Conservation (phyloP, 2,329 filamentous ascomycete species). For the Nemania diffusa region DNA sequence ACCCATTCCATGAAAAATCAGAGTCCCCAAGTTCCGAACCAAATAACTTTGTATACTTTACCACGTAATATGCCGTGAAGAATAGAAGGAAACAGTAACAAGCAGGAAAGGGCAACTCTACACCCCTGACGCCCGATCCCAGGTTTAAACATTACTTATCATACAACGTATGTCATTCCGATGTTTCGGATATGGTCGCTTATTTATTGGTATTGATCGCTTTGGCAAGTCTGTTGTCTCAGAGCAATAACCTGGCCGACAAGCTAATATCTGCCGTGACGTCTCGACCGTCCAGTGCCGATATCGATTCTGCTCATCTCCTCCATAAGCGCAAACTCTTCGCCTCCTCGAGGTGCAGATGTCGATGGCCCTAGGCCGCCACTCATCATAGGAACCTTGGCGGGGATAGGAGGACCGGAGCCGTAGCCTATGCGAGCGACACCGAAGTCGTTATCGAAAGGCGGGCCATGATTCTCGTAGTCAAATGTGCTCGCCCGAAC, state of each 20-base stretch:
- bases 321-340: slow-evolving; percentile 71
- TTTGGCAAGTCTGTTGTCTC: slow-evolving; percentile 1
- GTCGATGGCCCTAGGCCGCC: slow-evolving; percentile 47
- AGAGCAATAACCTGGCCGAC: not conserved
- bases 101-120: slow-evolving; percentile 3
- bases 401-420: slow-evolving; percentile 70
- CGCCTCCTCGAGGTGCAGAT: slow-evolving; percentile 50
- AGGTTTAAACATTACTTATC: slow-evolving; percentile 37
- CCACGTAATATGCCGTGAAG: slow-evolving; percentile 18
- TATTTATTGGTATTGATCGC: slow-evolving; percentile 16
- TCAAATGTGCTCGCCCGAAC: slow-evolving; percentile 64
- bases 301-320: slow-evolving; percentile 77
- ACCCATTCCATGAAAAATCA: slow-evolving; percentile 6
- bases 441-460: slow-evolving; percentile 49
- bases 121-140: not conserved
- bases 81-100: not conserved
- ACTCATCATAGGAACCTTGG: slow-evolving; percentile 72
- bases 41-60: slow-evolving; percentile 26
- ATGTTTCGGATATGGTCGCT: slow-evolving; percentile 9
- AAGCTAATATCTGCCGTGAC: slow-evolving; percentile 53
- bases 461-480: slow-evolving; percentile 63
- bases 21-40: not conserved
- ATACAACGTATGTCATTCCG: slow-evolving; percentile 30
- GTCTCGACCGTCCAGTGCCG: slow-evolving; percentile 67
- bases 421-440: slow-evolving; percentile 47